Base-by-base conservation (phyloP, 495 filamentous ascomycete genomes). In the Cercophora samala region DNA sequence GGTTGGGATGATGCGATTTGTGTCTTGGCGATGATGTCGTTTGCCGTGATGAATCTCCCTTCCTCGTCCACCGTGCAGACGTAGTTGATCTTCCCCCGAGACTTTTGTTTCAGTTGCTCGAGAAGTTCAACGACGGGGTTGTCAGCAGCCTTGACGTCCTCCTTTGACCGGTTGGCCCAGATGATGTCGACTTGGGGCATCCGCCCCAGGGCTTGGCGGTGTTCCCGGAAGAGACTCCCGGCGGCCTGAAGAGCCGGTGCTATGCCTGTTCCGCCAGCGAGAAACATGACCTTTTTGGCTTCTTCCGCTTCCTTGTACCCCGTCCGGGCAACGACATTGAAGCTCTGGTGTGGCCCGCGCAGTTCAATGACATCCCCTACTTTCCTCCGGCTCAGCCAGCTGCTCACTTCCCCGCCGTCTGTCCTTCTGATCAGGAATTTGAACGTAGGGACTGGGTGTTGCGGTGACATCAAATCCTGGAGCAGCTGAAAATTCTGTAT, bases 191-290 rank as follows among this genome's bases (percentile, higher is more conserved):
- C 88, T 53, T 83, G 66, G 71, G 77, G 74, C n/a, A 69, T 60
- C 25, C 32, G 5, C 37, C 13, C 13, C 37, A 46, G 2, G 15
- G 15, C 11, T 11, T 46, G 37, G 5, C 37, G 2, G 37, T 59
- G 21, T 52, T 70, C 26, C 63, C 67, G 6, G 69, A 68, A 4
- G 88, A 75, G 4, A 95, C 70, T 9, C 83, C 84, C 78, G 46
- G 86, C 91, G 24, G 88, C 84, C 77, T 98, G 94, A 69, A 97
- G 74, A 37, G 94, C 95, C 0, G 94, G 91, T 23, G 92, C 93
- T 74, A 99, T 95, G 0, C 94, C 95, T 5, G 95, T 99, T 0
- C 95, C 95, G 0, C 93, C 95, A 17, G 94, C 95, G 37, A 97
- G 79, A 75, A 98, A 97, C 2, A 97, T 73, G 5, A 62, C 32